These are phyloP conservation scores for Craterostigma plantagineum DNA, from an alignment of 257 asterid species.

Conservation along the genomic window DNA sequence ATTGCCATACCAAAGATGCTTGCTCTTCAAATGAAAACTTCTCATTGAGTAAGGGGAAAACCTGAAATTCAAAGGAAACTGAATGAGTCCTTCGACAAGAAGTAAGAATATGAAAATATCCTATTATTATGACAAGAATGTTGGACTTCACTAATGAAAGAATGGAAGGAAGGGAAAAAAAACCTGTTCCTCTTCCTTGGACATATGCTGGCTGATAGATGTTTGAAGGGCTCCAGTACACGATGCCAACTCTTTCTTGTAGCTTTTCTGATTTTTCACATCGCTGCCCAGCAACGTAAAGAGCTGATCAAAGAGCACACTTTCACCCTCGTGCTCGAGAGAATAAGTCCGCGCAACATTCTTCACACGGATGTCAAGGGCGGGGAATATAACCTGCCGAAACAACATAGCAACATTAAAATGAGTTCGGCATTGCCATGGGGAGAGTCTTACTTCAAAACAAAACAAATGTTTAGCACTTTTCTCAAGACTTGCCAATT, in stretches of 20 bases:
- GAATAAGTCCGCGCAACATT: conserved; percentile 97
- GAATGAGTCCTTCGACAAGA: not conserved
- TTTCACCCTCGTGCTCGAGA: conserved; percentile 97
- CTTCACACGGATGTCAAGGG: conserved; percentile 96
- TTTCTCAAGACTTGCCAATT: too few relatives aligned
- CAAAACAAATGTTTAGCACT: too few relatives aligned
- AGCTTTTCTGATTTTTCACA: conserved; percentile 51
- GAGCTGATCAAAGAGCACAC: conserved; percentile 85
- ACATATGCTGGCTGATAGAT: conserved; percentile 97
- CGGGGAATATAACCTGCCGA: conserved; percentile 58
- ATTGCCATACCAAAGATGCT: conserved; percentile 94
- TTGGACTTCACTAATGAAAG: not conserved
- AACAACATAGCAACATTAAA: not conserved
- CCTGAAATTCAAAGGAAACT: conserved; percentile 26
- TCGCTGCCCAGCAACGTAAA: conserved; percentile 55
- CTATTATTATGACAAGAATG: too few relatives aligned
- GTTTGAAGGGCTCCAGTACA: conserved; percentile 94
- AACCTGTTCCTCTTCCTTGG: conserved; percentile 99
- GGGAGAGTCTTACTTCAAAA: too few relatives aligned
- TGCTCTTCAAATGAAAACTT: conserved; percentile 94
- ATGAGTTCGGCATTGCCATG: too few relatives aligned
- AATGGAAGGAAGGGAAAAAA: conserved; percentile 5
- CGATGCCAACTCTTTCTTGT: conserved; percentile 84
- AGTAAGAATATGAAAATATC: not conserved
- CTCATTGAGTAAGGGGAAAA: conserved; percentile 69